Percentiles rank a stretch among this genome's conserved stretches.
phyloP scores from a whole-genome alignment of 768 basidiomycete genomes.

The Tephrocybe sp. region DNA sequence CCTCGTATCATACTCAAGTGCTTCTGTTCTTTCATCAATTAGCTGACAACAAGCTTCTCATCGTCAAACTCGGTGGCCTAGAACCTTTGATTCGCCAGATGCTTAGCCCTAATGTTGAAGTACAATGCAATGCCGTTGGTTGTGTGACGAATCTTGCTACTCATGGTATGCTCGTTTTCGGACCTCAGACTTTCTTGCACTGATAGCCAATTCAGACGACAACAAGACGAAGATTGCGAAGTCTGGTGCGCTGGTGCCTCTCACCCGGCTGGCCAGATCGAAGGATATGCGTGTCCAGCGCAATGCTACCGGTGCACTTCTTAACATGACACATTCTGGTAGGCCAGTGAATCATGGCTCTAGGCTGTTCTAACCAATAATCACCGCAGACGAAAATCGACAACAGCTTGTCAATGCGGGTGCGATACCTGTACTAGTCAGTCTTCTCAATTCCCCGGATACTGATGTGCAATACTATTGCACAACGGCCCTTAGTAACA shows the following conservation, averaged over 20 bases:
- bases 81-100: slow-evolving; percentile 99
- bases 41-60: slow-evolving; percentile 99
- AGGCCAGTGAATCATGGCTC: slow-evolving; percentile 21
- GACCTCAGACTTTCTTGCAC: slow-evolving; percentile 11
- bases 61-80: slow-evolving; percentile 95
- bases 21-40: slow-evolving; percentile 14
- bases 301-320: slow-evolving; percentile 95
- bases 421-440: slow-evolving; percentile 95
- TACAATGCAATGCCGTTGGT: slow-evolving; percentile 99
- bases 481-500: slow-evolving; percentile 97
- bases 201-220: slow-evolving; percentile 62
- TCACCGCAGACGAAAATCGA: slow-evolving; percentile 83
- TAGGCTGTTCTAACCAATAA: background rate
- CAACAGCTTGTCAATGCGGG: slow-evolving; percentile 98
- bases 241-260: slow-evolving; percentile 96
- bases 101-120: slow-evolving; percentile 98
- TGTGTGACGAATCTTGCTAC: slow-evolving; percentile 99
- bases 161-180: slow-evolving; percentile 64
- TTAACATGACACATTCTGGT: slow-evolving; percentile 99
- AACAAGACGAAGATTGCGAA: slow-evolving; percentile 99
- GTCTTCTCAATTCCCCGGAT: slow-evolving; percentile 90
- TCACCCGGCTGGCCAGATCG: slow-evolving; percentile 92
- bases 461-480: slow-evolving; percentile 99
- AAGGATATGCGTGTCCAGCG: slow-evolving; percentile 99
- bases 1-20: slow-evolving; percentile 8